These are phyloP conservation scores for Mycena sp. DNA, from an alignment of 1,284 basidiomycete species.

Conservation along the genomic window DNA sequence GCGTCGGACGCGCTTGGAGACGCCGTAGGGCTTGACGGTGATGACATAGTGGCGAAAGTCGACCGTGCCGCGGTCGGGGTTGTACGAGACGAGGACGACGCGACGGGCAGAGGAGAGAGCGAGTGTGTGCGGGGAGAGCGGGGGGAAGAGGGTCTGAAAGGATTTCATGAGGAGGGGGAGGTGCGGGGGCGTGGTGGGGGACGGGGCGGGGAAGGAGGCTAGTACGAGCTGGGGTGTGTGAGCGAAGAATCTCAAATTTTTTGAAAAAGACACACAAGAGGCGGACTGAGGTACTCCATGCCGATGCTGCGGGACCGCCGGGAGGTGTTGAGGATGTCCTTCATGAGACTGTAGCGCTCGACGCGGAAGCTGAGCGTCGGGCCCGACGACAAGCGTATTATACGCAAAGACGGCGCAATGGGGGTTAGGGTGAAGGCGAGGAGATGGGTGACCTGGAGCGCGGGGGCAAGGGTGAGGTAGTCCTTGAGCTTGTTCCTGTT, in stretches of 20 bases:
- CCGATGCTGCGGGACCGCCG: conserved; percentile 79
- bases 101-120: conserved; percentile 87
- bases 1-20: conserved; percentile 91
- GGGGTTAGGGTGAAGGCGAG: conserved; percentile 92
- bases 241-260: neutral
- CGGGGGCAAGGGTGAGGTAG: conserved; percentile 92
- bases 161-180: conserved; percentile 83
- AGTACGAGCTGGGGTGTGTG: conserved; percentile 67
- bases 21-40: conserved; percentile 93
- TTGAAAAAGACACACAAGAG: conserved; percentile 65
- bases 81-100: conserved; percentile 94
- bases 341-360: conserved; percentile 91
- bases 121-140: conserved; percentile 82
- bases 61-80: conserved; percentile 85
- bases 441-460: conserved; percentile 92
- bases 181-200: conserved; percentile 75
- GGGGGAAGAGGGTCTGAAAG: conserved; percentile 91
- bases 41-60: conserved; percentile 97
- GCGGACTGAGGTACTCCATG: conserved; percentile 87
- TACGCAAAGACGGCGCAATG: conserved; percentile 86
- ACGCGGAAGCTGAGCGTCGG: conserved; percentile 96
- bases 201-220: conserved; percentile 78
- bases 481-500: conserved; percentile 94
- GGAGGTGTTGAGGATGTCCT: conserved; percentile 80
- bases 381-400: conserved; percentile 90